A percentile compares a stretch with the other conserved stretches of the same genome.
phyloP scores from a whole-genome alignment of 495 filamentous ascomycete species.

The Penicillium coprophilum region DNA sequence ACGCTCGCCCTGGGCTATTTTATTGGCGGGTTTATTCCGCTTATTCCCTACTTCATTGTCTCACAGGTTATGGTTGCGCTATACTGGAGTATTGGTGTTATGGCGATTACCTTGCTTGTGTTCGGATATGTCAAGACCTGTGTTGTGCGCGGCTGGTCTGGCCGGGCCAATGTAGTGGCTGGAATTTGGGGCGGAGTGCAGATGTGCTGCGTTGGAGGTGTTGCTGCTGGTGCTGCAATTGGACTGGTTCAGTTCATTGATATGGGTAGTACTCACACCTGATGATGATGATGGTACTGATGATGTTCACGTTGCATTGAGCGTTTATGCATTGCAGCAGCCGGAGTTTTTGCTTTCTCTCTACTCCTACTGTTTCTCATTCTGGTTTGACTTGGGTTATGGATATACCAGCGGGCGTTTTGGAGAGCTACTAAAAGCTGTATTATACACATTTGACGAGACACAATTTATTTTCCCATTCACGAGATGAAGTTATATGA shows the following conservation, averaged over 20 bases:
- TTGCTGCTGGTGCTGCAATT: conserved; percentile 66
- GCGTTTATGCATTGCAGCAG: conserved; percentile 4
- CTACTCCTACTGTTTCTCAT: not conserved
- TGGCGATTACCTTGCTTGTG: conserved; percentile 63
- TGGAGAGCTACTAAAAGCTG: not conserved
- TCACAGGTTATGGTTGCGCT: conserved; percentile 56
- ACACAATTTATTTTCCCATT: not conserved
- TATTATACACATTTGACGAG: conserved; percentile 1
- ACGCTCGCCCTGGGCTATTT: conserved; percentile 72
- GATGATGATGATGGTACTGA: not conserved
- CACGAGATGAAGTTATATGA: not conserved
- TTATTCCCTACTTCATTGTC: conserved; percentile 73
- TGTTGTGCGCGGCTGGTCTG: conserved; percentile 43
- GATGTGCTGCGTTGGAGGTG: conserved; percentile 65
- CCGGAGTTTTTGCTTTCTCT: not conserved
- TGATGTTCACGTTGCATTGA: conserved; percentile 1
- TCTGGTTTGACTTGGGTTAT: not conserved
- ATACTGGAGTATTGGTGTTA: conserved; percentile 65
- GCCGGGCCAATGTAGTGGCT: conserved; percentile 40
- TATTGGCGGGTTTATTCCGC: conserved; percentile 67
- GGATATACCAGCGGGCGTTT: conserved; percentile 2
- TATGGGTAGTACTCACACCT: conserved; percentile 20
- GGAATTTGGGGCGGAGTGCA: conserved; percentile 53
- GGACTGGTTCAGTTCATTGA: conserved; percentile 54
- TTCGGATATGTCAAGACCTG: conserved; percentile 75